Percentiles rank a stretch among this genome's conserved stretches.
Conservation (phyloP, 1,284 basidiomycete genomes). For the Cryptococcus floricola region DNA sequence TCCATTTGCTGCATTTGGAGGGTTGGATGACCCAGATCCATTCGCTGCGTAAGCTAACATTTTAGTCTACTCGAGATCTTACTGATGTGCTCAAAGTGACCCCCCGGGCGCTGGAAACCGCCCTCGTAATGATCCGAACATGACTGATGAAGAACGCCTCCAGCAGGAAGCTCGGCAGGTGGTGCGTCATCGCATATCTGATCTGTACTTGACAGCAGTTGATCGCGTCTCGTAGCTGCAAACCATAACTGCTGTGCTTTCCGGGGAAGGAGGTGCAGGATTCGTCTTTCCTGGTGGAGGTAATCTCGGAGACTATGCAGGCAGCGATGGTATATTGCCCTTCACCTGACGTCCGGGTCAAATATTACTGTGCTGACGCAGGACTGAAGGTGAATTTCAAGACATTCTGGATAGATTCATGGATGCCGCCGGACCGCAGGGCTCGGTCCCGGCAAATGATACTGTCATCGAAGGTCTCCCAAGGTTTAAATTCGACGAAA, state of each 20-base stretch:
- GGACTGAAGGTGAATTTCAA: conserved; percentile 13
- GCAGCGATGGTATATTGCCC: conserved; percentile 34
- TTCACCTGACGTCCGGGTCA: not conserved
- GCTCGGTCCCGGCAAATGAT: conserved; percentile 43
- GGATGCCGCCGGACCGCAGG: conserved; percentile 46
- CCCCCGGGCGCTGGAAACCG: not conserved
- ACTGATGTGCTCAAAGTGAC: not conserved
- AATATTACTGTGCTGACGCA: not conserved
- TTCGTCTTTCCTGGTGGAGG: conserved; percentile 7
- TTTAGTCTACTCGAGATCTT: not conserved
- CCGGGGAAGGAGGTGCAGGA: conserved; percentile 20
- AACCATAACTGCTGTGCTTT: conserved; percentile 29
- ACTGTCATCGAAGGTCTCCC: conserved; percentile 44
- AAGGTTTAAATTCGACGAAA: conserved; percentile 37
- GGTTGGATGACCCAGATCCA: conserved; percentile 2
- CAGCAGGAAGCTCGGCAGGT: conserved; percentile 20
- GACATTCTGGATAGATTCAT: conserved; percentile 45
- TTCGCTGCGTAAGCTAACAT: conserved; percentile 10
- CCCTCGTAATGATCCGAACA: no score
- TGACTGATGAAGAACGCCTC: not conserved
- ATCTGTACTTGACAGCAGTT: not conserved
- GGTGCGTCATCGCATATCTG: conserved; percentile 11
- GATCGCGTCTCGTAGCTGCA: conserved; percentile 21
- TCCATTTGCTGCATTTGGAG: conserved; percentile 9
- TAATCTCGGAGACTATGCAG: conserved; percentile 46